phyloP scores from a whole-genome alignment of 169 alveolate genomes.

The Plasmodium knowlesi region DNA sequence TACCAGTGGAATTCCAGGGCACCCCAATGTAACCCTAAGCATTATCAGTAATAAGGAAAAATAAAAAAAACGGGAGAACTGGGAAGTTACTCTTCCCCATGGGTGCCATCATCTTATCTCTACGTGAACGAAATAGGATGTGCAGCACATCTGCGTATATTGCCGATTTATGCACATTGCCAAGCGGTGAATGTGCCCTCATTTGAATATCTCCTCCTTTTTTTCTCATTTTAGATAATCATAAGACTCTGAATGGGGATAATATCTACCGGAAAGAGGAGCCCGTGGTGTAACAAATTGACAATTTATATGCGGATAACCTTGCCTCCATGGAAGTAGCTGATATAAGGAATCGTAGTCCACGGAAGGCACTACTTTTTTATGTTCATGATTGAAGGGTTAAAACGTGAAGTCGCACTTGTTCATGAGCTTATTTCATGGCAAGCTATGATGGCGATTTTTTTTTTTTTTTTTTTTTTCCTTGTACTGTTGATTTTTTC shows the following conservation, averaged over 20 bases:
- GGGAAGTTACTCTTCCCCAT: neutral
- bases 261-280: constrained; percentile 17
- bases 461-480: constrained; percentile 9
- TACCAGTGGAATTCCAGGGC: neutral
- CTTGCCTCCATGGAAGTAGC: neutral
- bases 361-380: neutral
- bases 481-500: neutral
- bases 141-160: neutral
- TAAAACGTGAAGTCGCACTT: neutral
- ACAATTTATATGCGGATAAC: neutral
- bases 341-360: neutral
- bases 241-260: constrained; percentile 4
- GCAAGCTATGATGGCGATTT: neutral
- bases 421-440: constrained; percentile 6
- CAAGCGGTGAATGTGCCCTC: neutral
- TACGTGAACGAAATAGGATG: neutral
- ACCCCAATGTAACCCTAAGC: neutral
- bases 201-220: neutral
- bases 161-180: neutral
- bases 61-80: neutral
- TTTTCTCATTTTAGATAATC: constrained; percentile 3
- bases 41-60: constrained; percentile 3
- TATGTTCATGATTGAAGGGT: neutral
- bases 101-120: neutral
- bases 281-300: neutral